Base-by-base conservation (phyloP, 2,329 filamentous ascomycete genomes). In the Phialemonium atrogriseum region DNA sequence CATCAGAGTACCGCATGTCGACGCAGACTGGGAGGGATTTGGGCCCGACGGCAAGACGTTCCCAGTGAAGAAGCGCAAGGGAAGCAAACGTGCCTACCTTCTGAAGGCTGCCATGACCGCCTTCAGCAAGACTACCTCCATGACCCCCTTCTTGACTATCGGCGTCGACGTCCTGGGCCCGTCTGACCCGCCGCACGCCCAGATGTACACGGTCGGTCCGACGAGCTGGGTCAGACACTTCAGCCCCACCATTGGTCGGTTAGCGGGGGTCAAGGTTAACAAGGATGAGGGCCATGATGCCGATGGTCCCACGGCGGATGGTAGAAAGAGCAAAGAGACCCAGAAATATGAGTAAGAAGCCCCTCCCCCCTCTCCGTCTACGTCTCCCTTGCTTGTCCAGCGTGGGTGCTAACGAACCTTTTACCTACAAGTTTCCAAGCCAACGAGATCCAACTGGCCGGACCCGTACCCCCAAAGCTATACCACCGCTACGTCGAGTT, bases 401-500 rank as follows among this genome's bases (percentile, higher is more conserved):
- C n/a, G n/a, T n/a, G n/a, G n/a, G n/a, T n/a, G n/a, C n/a, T n/a
- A n/a, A n/a, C n/a, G n/a, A n/a, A 12, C 10, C 17, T 8, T 25
- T 16, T 8, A 36, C 16, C 6, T 28, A 7, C 9, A 47, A 88
- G 84, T 56, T 96, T 96, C 58, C 88, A 94, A 66, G 84, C 89
- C 23, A 88, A 86, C 52, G 83, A 95, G 54, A 78, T 95, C 48
- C 89, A 95, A 53, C 70, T 96, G 7, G 68, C 73, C 27, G 89
- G 89, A 0, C 89, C 89, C 0, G 80, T 91, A 0, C 88, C 89
- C 0, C 64, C 75, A 3, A 66, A 77, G 39, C 66, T 96, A 20
- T 94, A 94, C 54, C 88, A 95, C 54, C 82, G 87, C 43, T 96
- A 83, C 50, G 88, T 95, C 35, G 88, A 94, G 54, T 95, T 95